Percentiles rank a stretch among this genome's conserved stretches.
Evolutionary conservation across 805 yeast species (phyloP).

Genomic region (Barnettozyma californica): DNA sequence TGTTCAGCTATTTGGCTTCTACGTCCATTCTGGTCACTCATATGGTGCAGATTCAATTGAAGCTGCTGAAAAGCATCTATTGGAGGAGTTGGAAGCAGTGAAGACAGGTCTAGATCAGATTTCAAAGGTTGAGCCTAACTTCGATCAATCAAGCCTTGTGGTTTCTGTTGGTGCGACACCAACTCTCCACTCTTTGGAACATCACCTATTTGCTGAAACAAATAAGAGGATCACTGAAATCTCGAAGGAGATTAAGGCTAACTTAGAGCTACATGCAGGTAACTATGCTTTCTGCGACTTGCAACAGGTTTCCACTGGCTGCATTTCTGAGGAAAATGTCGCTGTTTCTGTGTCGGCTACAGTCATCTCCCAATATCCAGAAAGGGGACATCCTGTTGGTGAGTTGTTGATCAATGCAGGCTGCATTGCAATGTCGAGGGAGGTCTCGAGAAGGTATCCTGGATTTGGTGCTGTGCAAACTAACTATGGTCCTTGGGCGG

Average conservation of each 20-base stretch:
- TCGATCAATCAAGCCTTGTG: slow-evolving; percentile 34
- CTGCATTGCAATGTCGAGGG: slow-evolving; percentile 63
- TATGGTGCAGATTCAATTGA: slow-evolving; percentile 44
- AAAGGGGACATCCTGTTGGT: slow-evolving; percentile 46
- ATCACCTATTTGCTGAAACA: slow-evolving; percentile 16
- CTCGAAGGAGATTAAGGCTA: slow-evolving; percentile 30
- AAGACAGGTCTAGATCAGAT: slow-evolving; percentile 41
- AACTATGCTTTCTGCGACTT: slow-evolving; percentile 69
- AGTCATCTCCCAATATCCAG: slow-evolving; percentile 54
- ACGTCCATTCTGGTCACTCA: slow-evolving; percentile 76
- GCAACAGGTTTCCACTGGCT: slow-evolving; percentile 71
- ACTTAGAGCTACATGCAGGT: slow-evolving; percentile 75
- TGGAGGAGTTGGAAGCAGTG: slow-evolving; percentile 55
- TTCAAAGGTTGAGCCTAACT: slow-evolving; percentile 30
- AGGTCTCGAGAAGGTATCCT: slow-evolving; percentile 45
- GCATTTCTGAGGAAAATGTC: slow-evolving; percentile 42
- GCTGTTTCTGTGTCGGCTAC: slow-evolving; percentile 53
- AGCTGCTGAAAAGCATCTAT: slow-evolving; percentile 42
- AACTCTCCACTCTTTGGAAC: slow-evolving; percentile 57
- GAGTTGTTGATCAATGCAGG: slow-evolving; percentile 70
- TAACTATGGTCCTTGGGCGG: slow-evolving; percentile 51
- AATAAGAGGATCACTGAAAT: slow-evolving; percentile 10
- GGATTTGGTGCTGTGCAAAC: slow-evolving; percentile 51
- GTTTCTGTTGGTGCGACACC: slow-evolving; percentile 83
- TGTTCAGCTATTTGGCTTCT: slow-evolving; percentile 57